These are phyloP conservation scores for Pseudotsuga menziesii DNA, from an alignment of 75 land plant genomes.

Conservation along the genomic window DNA sequence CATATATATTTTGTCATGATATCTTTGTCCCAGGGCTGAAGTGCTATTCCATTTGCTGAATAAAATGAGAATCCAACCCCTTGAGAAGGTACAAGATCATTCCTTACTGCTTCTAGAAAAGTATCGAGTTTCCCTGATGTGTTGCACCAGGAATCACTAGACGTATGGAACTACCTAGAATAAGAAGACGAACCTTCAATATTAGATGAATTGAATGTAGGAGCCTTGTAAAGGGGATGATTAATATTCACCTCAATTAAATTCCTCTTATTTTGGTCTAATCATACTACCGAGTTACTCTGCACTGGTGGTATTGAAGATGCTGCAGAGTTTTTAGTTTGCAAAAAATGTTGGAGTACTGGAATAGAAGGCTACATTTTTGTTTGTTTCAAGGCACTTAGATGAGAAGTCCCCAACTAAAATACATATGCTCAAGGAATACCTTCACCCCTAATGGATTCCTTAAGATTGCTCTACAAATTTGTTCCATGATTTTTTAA, in stretches of 20 bases:
- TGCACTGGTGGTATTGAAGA: background rate
- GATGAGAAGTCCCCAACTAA: background rate
- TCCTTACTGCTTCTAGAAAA: background rate
- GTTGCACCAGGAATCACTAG: background rate
- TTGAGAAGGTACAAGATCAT: slow-evolving; percentile 1
- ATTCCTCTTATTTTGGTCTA: background rate
- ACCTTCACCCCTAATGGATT: background rate
- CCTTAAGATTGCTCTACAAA: background rate
- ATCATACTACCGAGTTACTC: background rate
- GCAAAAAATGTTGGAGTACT: background rate
- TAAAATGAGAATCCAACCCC: background rate
- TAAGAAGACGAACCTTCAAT: background rate
- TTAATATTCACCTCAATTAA: background rate
- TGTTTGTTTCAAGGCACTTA: background rate
- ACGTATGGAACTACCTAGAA: background rate
- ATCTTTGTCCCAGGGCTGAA: background rate
- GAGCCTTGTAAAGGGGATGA: background rate
- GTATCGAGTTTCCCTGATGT: background rate
- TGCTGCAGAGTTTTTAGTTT: background rate
- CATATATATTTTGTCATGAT: background rate
- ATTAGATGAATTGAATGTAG: background rate
- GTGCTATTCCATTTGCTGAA: background rate
- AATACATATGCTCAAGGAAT: background rate
- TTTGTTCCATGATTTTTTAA: background rate
- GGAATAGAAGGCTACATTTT: background rate